These are phyloP conservation scores for Gossypium schwendimanii DNA, from an alignment of 441 rosid species.

Conservation along the genomic window DNA sequence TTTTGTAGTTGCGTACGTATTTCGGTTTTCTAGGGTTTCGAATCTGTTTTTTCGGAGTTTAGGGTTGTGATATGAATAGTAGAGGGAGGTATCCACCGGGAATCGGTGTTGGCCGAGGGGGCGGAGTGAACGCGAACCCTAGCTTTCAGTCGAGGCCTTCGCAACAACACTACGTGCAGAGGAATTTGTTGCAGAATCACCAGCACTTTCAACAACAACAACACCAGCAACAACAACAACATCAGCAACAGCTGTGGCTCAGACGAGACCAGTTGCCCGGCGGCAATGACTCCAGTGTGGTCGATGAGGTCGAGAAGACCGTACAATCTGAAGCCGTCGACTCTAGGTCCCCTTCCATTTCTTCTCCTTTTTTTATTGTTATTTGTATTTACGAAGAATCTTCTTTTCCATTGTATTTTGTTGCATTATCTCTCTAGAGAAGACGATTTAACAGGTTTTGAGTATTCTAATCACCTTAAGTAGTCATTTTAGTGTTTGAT, in stretches of 20 bases:
- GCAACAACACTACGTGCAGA: constrained; percentile 76
- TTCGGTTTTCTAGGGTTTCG: not conserved
- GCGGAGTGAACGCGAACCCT: constrained; percentile 49
- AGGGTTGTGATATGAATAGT: constrained; percentile 47
- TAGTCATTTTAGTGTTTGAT: not conserved
- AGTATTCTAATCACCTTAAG: not conserved
- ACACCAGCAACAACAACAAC: constrained; percentile 20
- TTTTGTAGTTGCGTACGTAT: constrained; percentile 8
- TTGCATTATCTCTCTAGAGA: not conserved
- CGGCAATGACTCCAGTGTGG: constrained; percentile 33
- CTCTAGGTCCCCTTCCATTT: constrained; percentile 42
- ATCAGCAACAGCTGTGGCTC: constrained; percentile 60
- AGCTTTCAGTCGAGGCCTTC: constrained; percentile 56
- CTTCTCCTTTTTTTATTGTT: not conserved
- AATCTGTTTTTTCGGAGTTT: constrained; percentile 4
- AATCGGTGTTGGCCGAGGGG: constrained; percentile 72
- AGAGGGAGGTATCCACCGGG: constrained; percentile 95
- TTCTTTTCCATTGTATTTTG: not conserved
- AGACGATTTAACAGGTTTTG: not conserved
- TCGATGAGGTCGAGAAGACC: constrained; percentile 75
- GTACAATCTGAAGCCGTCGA: constrained; percentile 73
- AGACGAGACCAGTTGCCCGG: constrained; percentile 61
- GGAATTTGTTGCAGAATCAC: constrained; percentile 47
- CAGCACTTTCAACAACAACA: constrained; percentile 43
- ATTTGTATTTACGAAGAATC: not conserved